Evolutionary conservation across 1,284 basidiomycete genomes (phyloP), one percentile per base, ranked within the genome.

Genomic region (Tilletia setariae): DNA sequence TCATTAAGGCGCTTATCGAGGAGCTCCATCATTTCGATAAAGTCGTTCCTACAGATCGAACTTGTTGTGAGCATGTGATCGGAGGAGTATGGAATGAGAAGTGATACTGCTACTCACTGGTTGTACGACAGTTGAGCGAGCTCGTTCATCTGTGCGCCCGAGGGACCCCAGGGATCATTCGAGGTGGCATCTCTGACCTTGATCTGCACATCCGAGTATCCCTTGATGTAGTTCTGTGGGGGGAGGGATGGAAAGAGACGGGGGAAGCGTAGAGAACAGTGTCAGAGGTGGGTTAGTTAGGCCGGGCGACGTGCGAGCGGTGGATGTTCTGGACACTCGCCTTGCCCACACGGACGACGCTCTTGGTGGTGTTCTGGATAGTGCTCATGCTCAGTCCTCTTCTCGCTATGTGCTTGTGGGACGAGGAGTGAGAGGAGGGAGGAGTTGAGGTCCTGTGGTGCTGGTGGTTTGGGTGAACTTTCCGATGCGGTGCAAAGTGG

Each of bases 1-100:
- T 99, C 96, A 80, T 98, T 98, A 76, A 99, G 85, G 64, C 96
- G 89, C 85, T 98, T 98, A 85, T 99, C 96, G 71, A 99, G 87
- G 92, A 98, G 98, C 86, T 99, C 96, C 94, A 99, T 98, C 80
- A 98, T 94, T 85, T 99, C 96, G 40, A 98, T 93, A 84, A 99
- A 98, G 82, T 98, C 94, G 75, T 90, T 91, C 84, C 93, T 96
- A 72, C 6, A 46, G 25, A 51, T 16, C 40, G n/a, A 63, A 13
- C 44, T 19, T 28, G 64, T 28, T 23, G 35, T 62, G 23, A 23
- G 40, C 25, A 44, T 25, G 25, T 19, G 25, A 19, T 40, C 9
- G 51, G 21, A 44, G 23, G 32, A 56, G 49, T 21, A 23, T 28
- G 49, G 30, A 46, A 51, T 46, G 43, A 53, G 62, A 44, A 61